These are phyloP conservation scores for Dimargaris verticillata DNA, from an alignment of 192 early-diverging fungal species.

Conservation along the genomic window DNA sequence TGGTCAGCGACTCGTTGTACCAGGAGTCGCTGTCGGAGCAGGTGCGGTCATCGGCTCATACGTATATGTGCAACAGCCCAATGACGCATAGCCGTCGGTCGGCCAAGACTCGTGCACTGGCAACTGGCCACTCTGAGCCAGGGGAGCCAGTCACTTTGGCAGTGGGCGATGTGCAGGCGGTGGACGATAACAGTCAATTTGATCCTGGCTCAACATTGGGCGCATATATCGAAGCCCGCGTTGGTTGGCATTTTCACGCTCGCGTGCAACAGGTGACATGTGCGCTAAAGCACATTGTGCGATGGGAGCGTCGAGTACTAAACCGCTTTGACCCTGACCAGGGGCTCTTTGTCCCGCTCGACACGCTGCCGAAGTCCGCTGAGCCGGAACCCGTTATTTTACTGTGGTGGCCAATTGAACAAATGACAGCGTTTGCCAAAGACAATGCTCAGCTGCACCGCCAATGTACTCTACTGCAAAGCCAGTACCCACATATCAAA, in stretches of 20 bases:
- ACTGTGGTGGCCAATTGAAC: neutral
- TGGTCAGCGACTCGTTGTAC: neutral
- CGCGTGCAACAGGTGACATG: neutral
- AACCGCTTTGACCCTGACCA: constrained; percentile 6
- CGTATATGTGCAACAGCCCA: neutral
- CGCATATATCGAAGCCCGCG: neutral
- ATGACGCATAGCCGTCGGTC: neutral
- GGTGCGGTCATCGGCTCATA: neutral
- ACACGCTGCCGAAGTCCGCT: neutral
- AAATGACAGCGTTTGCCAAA: neutral
- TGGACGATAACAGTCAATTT: neutral
- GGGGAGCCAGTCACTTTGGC: too few relatives aligned
- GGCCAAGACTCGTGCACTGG: too few relatives aligned
- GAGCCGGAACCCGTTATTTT: neutral
- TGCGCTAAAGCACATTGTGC: neutral
- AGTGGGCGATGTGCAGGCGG: neutral
- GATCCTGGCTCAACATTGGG: neutral
- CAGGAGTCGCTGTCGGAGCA: neutral
- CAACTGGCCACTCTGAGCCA: too few relatives aligned
- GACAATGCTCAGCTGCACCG: neutral
- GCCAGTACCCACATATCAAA: neutral
- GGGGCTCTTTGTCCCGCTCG: constrained; percentile 6
- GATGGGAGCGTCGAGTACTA: constrained; percentile 1
- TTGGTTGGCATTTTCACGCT: neutral
- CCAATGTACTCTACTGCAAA: neutral